These are phyloP conservation scores for Tetracladium marchalianum DNA, from an alignment of 495 filamentous ascomycete species.

Conservation along the genomic window DNA sequence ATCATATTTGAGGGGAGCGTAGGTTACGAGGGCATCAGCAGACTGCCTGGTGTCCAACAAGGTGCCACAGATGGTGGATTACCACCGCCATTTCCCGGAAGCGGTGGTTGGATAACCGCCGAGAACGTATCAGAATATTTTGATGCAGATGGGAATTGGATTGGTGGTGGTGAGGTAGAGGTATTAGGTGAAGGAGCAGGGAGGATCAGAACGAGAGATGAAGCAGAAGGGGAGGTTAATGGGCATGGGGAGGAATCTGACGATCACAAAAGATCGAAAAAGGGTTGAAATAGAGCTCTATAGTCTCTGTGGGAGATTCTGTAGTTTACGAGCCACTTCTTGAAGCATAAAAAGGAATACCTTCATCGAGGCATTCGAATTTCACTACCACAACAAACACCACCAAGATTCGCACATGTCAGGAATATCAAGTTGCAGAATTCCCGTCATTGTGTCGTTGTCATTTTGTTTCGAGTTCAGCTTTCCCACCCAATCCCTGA, in stretches of 20 bases:
- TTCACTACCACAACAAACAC: no score
- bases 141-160: slow-evolving; percentile 46
- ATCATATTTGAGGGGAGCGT: slow-evolving; percentile 50
- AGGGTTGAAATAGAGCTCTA: slow-evolving; percentile 6
- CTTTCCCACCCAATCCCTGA: no score
- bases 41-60: slow-evolving; percentile 33
- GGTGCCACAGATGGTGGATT: slow-evolving; percentile 41
- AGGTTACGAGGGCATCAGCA: slow-evolving; percentile 31
- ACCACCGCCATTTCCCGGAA: slow-evolving; percentile 72
- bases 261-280: slow-evolving; percentile 15
- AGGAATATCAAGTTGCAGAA: no score
- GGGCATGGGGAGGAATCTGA: slow-evolving; percentile 11
- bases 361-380: no score
- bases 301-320: not conserved
- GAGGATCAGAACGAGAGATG: slow-evolving; percentile 32
- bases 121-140: slow-evolving; percentile 83
- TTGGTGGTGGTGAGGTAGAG: slow-evolving; percentile 27
- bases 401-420: no score
- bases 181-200: slow-evolving; percentile 29
- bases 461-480: no score
- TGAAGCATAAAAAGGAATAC: no score
- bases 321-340: no score
- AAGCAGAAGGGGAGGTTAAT: slow-evolving; percentile 22
- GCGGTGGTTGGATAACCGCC: slow-evolving; percentile 90
- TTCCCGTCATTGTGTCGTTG: no score